Percentiles rank a stretch among this genome's conserved stretches.
Conservation (phyloP, 1,284 basidiomycete species). For the Puccinia coronata region DNA sequence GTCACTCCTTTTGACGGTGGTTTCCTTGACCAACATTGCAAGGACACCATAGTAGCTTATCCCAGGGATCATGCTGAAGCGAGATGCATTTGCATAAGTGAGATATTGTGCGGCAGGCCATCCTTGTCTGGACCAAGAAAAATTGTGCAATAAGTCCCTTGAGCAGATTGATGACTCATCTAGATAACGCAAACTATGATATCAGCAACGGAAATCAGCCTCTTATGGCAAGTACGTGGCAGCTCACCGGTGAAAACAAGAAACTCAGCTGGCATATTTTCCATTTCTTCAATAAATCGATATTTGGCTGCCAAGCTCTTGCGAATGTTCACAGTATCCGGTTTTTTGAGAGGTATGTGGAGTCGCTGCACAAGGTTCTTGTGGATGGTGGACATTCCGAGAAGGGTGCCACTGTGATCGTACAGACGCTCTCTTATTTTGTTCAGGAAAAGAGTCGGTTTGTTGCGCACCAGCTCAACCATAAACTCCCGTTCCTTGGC, state of each 20-base stretch:
- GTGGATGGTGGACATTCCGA: neutral
- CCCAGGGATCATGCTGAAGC: constrained; percentile 3
- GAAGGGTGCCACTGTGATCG: neutral
- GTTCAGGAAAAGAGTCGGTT: constrained; percentile 9
- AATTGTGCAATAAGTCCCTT: neutral
- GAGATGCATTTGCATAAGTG: neutral
- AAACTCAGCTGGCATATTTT: neutral
- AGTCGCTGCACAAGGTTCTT: neutral
- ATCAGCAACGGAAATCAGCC: neutral
- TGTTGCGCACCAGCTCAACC: neutral
- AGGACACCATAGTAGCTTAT: constrained; percentile 4
- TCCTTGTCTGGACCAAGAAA: neutral
- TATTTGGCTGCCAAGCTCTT: neutral
- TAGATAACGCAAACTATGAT: neutral
- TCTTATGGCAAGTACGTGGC: too few relatives aligned
- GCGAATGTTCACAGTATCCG: neutral
- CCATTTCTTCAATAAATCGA: neutral
- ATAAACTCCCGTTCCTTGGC: constrained; percentile 3
- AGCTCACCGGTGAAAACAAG: constrained; percentile 18
- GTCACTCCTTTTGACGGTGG: neutral
- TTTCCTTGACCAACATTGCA: neutral
- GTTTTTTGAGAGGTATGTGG: neutral
- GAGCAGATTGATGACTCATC: constrained; percentile 15
- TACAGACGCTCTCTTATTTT: neutral
- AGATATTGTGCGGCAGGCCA: neutral